Evolutionary conservation across 345 rosid species (phyloP), one percentile per base, ranked within the genome.

Genomic region (Sapria himalayana): DNA sequence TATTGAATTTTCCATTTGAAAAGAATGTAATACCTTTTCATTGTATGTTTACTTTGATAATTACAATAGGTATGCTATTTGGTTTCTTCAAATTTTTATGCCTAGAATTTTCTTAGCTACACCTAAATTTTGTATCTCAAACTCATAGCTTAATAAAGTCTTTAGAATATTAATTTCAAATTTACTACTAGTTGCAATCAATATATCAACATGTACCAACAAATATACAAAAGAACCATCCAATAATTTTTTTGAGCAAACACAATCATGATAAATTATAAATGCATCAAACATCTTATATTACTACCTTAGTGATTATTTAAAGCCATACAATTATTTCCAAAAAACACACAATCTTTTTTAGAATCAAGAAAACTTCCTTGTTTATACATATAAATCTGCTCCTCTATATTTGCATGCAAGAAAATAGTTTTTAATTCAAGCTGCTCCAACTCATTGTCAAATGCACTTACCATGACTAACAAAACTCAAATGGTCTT

Each of bases 251-350:
- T 5, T 37, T 13, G 3, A 37, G 41, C 10, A 37, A 37, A 16
- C 12, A 15, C 18, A 37, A 37, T 37, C 37, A 19, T 37, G 22
- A 17, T 12, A 37, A 9, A 37, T 16, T 10, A 39, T 39, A 22
- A 39, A 11, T 19, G 43, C 43, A 39, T 39, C 43, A 35, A 35
- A 35, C 39, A n/a, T n/a, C n/a, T n/a, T n/a, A n/a, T n/a, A n/a
- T n/a, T n/a, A n/a, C n/a, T n/a, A n/a, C 39, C 9, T 1, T 35
- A 33, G 3, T 15, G 4, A 15, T 11, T 35, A 1, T 35, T 35
- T 35, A 0, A 15, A 35, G 39, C 4, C 1, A 35, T 15, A n/a
- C n/a, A n/a, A n/a, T n/a, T n/a, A n/a, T 9, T 7, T n/a, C 16
- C 5, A 14, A n/a, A n/a, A n/a, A n/a, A n/a, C n/a, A n/a, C n/a